Conservation (phyloP, 352 stramenopile species). For the Elongisporangium anandrum region DNA sequence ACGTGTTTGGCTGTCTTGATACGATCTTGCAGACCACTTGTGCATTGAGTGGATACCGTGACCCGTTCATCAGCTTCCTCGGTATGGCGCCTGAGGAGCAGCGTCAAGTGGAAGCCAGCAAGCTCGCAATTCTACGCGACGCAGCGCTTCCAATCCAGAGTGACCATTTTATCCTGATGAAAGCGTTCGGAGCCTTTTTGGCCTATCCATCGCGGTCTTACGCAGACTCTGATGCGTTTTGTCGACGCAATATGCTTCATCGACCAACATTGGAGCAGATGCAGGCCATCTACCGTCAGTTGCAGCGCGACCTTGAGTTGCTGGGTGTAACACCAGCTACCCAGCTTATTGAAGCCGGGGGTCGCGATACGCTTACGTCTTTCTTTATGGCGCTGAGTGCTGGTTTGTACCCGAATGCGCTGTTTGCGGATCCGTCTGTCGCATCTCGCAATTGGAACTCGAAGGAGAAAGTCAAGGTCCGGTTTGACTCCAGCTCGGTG, state of each 20-base stretch:
- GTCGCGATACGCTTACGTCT: conserved; percentile 10
- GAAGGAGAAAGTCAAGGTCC: conserved; percentile 81
- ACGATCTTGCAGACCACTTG: conserved; percentile 60
- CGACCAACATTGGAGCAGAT: conserved; percentile 63
- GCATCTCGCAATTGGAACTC: conserved; percentile 66
- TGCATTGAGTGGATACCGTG: conserved; percentile 68
- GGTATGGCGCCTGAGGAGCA: conserved; percentile 60
- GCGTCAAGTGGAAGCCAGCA: conserved; percentile 47
- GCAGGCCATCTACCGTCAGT: conserved; percentile 59
- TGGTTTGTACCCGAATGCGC: conserved; percentile 73
- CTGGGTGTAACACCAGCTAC: conserved; percentile 44
- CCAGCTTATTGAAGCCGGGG: conserved; percentile 26
- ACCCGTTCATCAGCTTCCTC: conserved; percentile 70
- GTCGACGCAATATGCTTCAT: conserved; percentile 58
- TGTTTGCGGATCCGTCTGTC: conserved; percentile 33
- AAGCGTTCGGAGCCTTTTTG: conserved; percentile 58
- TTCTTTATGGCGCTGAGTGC: conserved; percentile 67
- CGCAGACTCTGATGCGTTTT: conserved; percentile 46
- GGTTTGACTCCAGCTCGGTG: conserved; percentile 55
- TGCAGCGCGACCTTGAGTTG: conserved; percentile 49
- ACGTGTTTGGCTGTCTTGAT: conserved; percentile 64
- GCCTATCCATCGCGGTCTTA: conserved; percentile 30
- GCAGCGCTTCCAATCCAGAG: conserved; percentile 47
- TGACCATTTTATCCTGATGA: conserved; percentile 67
- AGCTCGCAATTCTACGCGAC: conserved; percentile 45